Evolutionary conservation across 1,284 basidiomycete species (phyloP).

Genomic region (Rhizopogon parksii): DNA sequence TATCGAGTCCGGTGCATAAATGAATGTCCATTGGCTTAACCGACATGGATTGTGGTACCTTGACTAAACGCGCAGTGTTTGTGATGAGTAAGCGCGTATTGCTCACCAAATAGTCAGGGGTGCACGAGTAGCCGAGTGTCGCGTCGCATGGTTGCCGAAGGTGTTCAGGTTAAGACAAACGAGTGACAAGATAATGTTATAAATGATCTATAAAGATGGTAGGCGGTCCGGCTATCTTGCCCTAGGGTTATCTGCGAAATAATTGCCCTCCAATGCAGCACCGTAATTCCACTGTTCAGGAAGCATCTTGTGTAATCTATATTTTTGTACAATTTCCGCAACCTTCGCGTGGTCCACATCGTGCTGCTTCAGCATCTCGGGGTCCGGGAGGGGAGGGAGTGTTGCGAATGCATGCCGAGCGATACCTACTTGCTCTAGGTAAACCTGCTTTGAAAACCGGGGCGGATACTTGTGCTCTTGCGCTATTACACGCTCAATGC

Average conservation of each 20-base stretch:
- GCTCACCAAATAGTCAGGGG: too few relatives aligned
- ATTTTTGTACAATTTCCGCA: slow-evolving; percentile 39
- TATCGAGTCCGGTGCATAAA: too few relatives aligned
- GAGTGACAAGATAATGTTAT: background rate
- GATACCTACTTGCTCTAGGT: slow-evolving; percentile 52
- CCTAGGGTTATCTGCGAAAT: slow-evolving; percentile 55
- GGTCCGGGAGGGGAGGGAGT: slow-evolving; percentile 52
- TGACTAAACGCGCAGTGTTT: too few relatives aligned
- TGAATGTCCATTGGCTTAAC: too few relatives aligned
- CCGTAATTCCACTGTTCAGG: slow-evolving; percentile 39
- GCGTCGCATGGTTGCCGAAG: too few relatives aligned
- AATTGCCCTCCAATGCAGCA: slow-evolving; percentile 49
- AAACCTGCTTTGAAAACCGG: slow-evolving; percentile 37
- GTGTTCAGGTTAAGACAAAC: too few relatives aligned
- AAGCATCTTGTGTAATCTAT: slow-evolving; percentile 38
- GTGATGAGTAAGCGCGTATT: too few relatives aligned
- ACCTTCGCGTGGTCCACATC: slow-evolving; percentile 38
- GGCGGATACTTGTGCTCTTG: slow-evolving; percentile 48
- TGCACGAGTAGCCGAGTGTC: too few relatives aligned
- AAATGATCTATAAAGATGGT: background rate
- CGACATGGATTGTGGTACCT: too few relatives aligned
- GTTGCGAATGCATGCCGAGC: slow-evolving; percentile 59
- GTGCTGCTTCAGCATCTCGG: slow-evolving; percentile 27
- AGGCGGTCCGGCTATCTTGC: slow-evolving; percentile 4
- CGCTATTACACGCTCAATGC: slow-evolving; percentile 68